A percentile compares a stretch with the other conserved stretches of the same genome.
Conservation (phyloP, 768 basidiomycete species). For the Hygrophorus pudorinus region DNA sequence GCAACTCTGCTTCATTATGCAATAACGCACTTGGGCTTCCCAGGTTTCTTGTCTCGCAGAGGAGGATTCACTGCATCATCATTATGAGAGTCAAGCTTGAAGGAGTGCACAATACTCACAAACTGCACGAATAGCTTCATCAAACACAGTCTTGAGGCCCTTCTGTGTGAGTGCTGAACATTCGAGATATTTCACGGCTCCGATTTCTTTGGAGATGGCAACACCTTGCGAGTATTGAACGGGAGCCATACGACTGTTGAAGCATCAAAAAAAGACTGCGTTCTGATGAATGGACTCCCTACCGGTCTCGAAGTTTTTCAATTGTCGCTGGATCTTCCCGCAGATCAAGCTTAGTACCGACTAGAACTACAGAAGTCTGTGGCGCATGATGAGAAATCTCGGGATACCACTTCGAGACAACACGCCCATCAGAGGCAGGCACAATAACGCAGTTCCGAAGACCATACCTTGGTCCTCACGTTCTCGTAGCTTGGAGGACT, state of each 20-base stretch:
- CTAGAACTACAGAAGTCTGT: conserved; percentile 83
- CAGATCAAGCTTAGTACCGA: conserved; percentile 95
- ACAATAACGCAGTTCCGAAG: neutral
- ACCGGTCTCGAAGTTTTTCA: conserved; percentile 90
- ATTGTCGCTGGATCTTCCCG: conserved; percentile 92
- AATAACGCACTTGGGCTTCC: conserved; percentile 54
- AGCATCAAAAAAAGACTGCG: conserved; percentile 2
- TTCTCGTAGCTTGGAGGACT: conserved; percentile 98
- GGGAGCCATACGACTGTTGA: conserved; percentile 78
- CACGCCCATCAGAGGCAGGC: conserved; percentile 8
- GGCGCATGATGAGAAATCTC: conserved; percentile 98
- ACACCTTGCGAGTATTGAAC: conserved; percentile 90
- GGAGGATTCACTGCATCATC: conserved; percentile 61
- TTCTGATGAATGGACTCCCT: conserved; percentile 15
- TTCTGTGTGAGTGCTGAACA: conserved; percentile 97
- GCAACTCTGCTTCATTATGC: conserved; percentile 36
- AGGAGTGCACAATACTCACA: conserved; percentile 45
- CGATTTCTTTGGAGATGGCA: conserved; percentile 86
- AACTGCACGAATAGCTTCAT: conserved; percentile 96
- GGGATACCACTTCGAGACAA: conserved; percentile 69
- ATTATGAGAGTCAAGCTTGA: neutral
- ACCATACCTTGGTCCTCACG: conserved; percentile 89
- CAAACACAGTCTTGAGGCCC: conserved; percentile 97
- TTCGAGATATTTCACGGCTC: conserved; percentile 92
- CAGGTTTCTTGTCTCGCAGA: conserved; percentile 45